Evolutionary conservation across 2,329 filamentous ascomycete species (phyloP), one percentile per base, ranked within the genome.

Genomic region (Cytospora leucostoma): DNA sequence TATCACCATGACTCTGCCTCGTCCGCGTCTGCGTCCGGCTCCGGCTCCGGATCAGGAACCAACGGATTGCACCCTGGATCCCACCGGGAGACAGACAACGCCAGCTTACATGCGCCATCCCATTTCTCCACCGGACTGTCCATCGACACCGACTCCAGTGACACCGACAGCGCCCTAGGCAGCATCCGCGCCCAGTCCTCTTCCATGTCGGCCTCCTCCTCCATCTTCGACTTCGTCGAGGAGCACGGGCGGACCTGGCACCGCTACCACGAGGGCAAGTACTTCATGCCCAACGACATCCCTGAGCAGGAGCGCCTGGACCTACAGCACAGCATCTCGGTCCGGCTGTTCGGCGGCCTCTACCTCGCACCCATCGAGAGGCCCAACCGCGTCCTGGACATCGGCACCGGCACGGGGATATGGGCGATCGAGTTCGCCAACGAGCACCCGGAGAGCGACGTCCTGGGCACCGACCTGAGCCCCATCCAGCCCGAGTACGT

Each of bases 321-420:
- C 50, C 64, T 67, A 27, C 66, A 67, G 37, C 67, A 70, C 47
- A 50, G 56, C 15, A 65, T 70, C 37, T 66, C 51, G 33, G 54
- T 67, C 53, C 62, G 62, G 7, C 51, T 67, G 1, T 61, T 64
- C 27, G 66, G 65, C 13, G 62, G 68, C 37, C 64, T 69, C 3
- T 62, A 62, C 32, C 56, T 69, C 1, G 69, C 69, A 6, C 69
- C 69, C 7, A 63, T 68, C 21, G 59, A 65, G 11, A 38, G 56
- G 2, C 66, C 66, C 13, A 51, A 63, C 21, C 54, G 65, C 15
- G 69, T 73, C 32, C 64, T 73, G 21, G 71, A 73, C 54, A 38
- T 72, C 17, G 71, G 71, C 40, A 73, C 71, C 1, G 71, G 68
- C 7, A 71, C 69, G 6, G 70, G 70, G 12, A 68, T 70, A 53